Percentiles rank a stretch among this genome's conserved stretches.
phyloP scores from a whole-genome alignment of 202 grass and related monocot species.

The Brachypodium distachyon region DNA sequence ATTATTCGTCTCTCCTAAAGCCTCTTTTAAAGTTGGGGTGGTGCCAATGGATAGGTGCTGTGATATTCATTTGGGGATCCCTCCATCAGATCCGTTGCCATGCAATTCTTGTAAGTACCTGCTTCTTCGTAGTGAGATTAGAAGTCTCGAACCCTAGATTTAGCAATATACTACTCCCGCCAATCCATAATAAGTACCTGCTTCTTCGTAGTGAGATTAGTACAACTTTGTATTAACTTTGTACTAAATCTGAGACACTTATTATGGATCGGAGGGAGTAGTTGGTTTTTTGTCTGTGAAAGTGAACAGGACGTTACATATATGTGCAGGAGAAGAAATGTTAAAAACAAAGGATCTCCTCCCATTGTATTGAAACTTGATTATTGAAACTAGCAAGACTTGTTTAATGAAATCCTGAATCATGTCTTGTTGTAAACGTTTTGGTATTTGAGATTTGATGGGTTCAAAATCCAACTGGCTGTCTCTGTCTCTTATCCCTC shows the following conservation, averaged over 20 bases:
- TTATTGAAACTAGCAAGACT: background rate
- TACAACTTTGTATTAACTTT: no score
- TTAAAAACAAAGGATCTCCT: background rate
- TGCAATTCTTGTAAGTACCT: constrained; percentile 76
- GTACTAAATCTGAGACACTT: no score
- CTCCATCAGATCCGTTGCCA: constrained; percentile 75
- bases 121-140: background rate
- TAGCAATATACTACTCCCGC: background rate
- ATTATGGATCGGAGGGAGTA: no score
- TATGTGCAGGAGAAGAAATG: background rate
- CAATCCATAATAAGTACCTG: no score
- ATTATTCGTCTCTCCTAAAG: constrained; percentile 38
- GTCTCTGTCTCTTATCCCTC: no score
- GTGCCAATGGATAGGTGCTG: constrained; percentile 68
- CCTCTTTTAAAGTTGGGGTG: constrained; percentile 71
- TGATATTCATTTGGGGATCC: constrained; percentile 76
- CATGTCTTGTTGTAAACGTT: background rate
- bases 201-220: no score
- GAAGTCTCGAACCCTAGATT: background rate
- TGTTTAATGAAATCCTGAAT: constrained; percentile 1
- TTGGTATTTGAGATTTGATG: background rate
- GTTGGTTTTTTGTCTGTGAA: background rate
- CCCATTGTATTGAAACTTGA: background rate
- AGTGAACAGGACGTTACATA: background rate
- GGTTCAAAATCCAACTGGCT: no score